Evolutionary conservation across 2,329 filamentous ascomycete genomes (phyloP), one percentile per base, ranked within the genome.

Genomic region (Ceratocystis lukuohia): DNA sequence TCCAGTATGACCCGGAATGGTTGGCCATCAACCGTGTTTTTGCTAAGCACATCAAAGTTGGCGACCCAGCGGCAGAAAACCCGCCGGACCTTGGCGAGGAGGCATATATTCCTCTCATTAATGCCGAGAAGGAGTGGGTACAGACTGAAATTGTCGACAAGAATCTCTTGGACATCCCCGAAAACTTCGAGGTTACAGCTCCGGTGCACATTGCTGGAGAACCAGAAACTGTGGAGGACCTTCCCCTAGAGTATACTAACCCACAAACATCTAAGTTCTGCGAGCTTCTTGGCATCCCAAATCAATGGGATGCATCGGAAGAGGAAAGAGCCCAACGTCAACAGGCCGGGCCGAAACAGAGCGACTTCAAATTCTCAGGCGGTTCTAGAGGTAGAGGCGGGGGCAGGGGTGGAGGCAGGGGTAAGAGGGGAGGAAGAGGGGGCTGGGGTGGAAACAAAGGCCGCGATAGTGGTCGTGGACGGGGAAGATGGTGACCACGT

Each of bases 1-100:
- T 96, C 0, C 78, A 85, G 61, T 97, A 99, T 73, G 94, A 99
- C 74, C 84, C 87, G 10, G 94, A 99, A 77, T 99, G 93, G 93
- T 85, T 99, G 6, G 88, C 94, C 53, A 96, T 99, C 69, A 92
- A 87, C 12, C 88, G 93, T 53, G 87, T 86, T 6, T 95, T 97
- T 72, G 84, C 88, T 50, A 71, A 79, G 2, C 80, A 84, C 50
- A 79, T 94, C 1, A 75, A 77, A 1, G 77, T 93, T 46, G 88
- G 89, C 67, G 79, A 87, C 69, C 79, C 79, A 4, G 73, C 76
- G 6, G 80, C 82, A 1, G 74, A 76, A 48, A 75, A 82, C 0
- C 80, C 87, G 0, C 74, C 77, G 1, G 80, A 95, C 72, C 78
- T 83, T 30, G 88, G 89, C 22, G 85, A 95, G 74, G 82, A 79